Evolutionary conservation across 441 rosid species (phyloP), one percentile per base, ranked within the genome.

Genomic region (Theobroma grandiflorum): DNA sequence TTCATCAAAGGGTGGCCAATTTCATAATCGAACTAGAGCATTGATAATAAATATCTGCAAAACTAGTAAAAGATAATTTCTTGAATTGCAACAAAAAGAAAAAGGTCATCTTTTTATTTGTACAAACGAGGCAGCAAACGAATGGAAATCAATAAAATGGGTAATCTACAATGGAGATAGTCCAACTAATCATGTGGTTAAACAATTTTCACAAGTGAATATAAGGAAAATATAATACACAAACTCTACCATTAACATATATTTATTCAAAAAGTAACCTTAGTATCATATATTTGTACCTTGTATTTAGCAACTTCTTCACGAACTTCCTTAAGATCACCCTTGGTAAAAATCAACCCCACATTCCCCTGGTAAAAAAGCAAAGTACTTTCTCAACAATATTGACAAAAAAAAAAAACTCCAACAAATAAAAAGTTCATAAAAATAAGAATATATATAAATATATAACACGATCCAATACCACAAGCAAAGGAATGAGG

Each of bases 291-390:
- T 10, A 6, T 16, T 3, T 4, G 8, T 62, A 82, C 84, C 82
- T 85, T 82, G 71, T 85, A 85, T 76, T 82, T 82, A 6, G 65
- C 80, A 47, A 85, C 57, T 72, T 85, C 87, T 40, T 75, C 82
- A 11, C 80, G 70, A 59, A 85, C 82, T 70, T 85, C 87, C 72
- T 82, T 85, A 78, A 78, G 16, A 57, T 85, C 88, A 50, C 85
- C 81, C 75, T 80, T 85, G 52, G 85, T 85, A 80, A 85, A 85
- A 38, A 85, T 78, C 64, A 85, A 67, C 10, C 84, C 85, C 11
- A 82, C 85, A 18, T 85, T 85, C 20, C 85, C 87, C 85, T 80
- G 85, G 42, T 26, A 42, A 26, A 45, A 53, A 37, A 63, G 22
- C 22, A 20, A 6, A 5, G 33, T 11, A 26, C 7, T 26, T 8